phyloP scores from a whole-genome alignment of 2,329 filamentous ascomycete genomes.

The Calonectria pteridis region DNA sequence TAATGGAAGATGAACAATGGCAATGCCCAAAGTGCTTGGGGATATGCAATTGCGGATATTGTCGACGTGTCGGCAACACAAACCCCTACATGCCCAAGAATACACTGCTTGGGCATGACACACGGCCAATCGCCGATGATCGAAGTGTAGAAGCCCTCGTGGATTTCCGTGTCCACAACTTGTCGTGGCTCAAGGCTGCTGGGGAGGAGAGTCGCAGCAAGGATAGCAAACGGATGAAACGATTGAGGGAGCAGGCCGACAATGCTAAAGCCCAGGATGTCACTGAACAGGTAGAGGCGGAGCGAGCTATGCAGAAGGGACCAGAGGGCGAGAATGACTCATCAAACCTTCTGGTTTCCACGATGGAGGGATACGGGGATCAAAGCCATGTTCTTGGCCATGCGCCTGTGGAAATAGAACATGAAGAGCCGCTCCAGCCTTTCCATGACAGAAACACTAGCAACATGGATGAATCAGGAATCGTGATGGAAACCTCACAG shows the following conservation, averaged over 20 bases:
- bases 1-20: slow-evolving; percentile 87
- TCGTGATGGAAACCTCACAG: slow-evolving; percentile 37
- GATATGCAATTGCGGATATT: slow-evolving; percentile 89
- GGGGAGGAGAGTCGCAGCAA: slow-evolving; percentile 70
- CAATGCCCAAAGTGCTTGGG: slow-evolving; percentile 87
- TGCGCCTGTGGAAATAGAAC: slow-evolving; percentile 22
- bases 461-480: slow-evolving; percentile 10
- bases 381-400: slow-evolving; percentile 49
- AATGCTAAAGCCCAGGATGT: slow-evolving; percentile 67
- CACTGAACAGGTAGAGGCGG: slow-evolving; percentile 47
- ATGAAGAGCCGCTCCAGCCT: slow-evolving; percentile 19
- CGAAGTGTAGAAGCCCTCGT: slow-evolving; percentile 91
- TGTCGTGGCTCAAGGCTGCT: slow-evolving; percentile 79
- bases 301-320: slow-evolving; percentile 36
- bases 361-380: slow-evolving; percentile 46
- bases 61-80: slow-evolving; percentile 75
- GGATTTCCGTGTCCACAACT: slow-evolving; percentile 90
- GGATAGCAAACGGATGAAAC: slow-evolving; percentile 69
- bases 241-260: slow-evolving; percentile 67
- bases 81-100: slow-evolving; percentile 87
- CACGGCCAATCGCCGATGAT: slow-evolving; percentile 88
- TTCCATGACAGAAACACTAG: slow-evolving; percentile 25
- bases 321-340: slow-evolving; percentile 14
- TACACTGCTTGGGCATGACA: slow-evolving; percentile 91
- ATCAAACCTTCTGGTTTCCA: slow-evolving; percentile 16